These are phyloP conservation scores for Phaeosphaeriaceae sp. DNA, from an alignment of 2,329 filamentous ascomycete genomes.

Conservation along the genomic window DNA sequence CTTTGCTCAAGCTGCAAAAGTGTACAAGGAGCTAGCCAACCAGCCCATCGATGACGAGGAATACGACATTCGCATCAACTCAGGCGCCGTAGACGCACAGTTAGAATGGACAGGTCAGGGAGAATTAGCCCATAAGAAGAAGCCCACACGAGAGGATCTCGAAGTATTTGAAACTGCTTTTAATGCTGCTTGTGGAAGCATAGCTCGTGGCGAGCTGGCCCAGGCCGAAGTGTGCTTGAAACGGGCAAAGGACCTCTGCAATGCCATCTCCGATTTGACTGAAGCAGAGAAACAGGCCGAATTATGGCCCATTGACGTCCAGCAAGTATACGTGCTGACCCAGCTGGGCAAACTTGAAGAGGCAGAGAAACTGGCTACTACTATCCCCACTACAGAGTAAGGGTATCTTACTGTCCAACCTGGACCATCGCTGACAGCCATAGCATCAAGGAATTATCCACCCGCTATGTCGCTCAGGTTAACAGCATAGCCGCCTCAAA, in stretches of 20 bases:
- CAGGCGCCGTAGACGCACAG: constrained; percentile 74
- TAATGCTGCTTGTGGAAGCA: constrained; percentile 76
- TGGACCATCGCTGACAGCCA: constrained; percentile 13
- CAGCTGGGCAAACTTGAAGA: constrained; percentile 70
- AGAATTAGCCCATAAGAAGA: constrained; percentile 60
- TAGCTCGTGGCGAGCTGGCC: constrained; percentile 71
- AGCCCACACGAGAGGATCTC: constrained; percentile 65
- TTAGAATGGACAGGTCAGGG: constrained; percentile 70
- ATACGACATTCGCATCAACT: constrained; percentile 78
- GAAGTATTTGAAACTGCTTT: constrained; percentile 83
- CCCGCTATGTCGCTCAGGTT: constrained; percentile 69
- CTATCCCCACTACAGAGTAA: constrained; percentile 68
- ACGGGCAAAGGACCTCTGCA: constrained; percentile 73
- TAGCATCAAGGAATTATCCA: constrained; percentile 71
- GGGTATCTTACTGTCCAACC: constrained; percentile 26
- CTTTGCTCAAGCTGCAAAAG: constrained; percentile 68
- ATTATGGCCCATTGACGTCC: constrained; percentile 75
- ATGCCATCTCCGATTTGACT: constrained; percentile 72
- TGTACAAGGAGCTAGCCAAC: constrained; percentile 67
- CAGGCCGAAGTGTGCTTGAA: constrained; percentile 72
- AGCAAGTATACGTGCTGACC: constrained; percentile 75
- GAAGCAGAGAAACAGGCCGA: constrained; percentile 78
- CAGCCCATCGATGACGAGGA: constrained; percentile 65
- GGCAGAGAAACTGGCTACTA: constrained; percentile 66
- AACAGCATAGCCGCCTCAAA: constrained; percentile 63